Base-by-base conservation (phyloP, 257 asterid genomes). In the Handroanthus guayacan region DNA sequence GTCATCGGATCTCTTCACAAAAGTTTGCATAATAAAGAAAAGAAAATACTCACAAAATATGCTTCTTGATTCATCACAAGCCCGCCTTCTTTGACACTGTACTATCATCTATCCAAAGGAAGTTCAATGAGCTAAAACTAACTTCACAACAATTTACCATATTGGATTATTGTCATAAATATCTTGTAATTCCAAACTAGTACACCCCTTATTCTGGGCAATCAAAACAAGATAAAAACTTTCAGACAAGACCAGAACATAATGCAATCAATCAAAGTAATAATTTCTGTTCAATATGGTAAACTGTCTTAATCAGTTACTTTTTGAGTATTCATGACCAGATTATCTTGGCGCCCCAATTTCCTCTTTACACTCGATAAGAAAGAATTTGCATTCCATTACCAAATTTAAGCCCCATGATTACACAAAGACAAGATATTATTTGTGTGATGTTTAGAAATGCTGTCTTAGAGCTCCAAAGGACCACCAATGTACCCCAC, bases 401-500 rank as follows among this genome's bases (percentile, higher is more conserved):
- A 62, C 17, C 51, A 62, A 20, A 54, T 10, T 69, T 31, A 6
- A 16, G 57, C 47, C 45, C 17, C 45, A 38, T 20, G n/a, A 20
- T 4, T 10, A 67, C 11, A 51, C 66, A 38, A 78, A 74, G 70
- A 74, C 43, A 56, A 62, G 43, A 37, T 63, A 17, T 67, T 60
- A 14, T 2, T n/a, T 36, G 18, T 39, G 17, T 18, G 13, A 20
- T 36, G 3, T 77, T 60, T 20, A 5, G 7, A 76, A 50, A 61
- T 20, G 52, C 50, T 13, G 69, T 25, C 62, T 31, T 18, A 80
- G 57, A 62, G 12, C 37, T 51, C 36, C 2, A 20, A 66, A 80
- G 86, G 86, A 85, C 84, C 88, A 78, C 83, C 9, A 20, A 73
- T 52, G 82, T 80, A 67, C 77, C 85, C 79, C 80, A 60, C 79